Evolutionary conservation across 768 basidiomycete species (phyloP), one percentile per base, ranked within the genome.

Genomic region (Neoboletus subvelutipes): DNA sequence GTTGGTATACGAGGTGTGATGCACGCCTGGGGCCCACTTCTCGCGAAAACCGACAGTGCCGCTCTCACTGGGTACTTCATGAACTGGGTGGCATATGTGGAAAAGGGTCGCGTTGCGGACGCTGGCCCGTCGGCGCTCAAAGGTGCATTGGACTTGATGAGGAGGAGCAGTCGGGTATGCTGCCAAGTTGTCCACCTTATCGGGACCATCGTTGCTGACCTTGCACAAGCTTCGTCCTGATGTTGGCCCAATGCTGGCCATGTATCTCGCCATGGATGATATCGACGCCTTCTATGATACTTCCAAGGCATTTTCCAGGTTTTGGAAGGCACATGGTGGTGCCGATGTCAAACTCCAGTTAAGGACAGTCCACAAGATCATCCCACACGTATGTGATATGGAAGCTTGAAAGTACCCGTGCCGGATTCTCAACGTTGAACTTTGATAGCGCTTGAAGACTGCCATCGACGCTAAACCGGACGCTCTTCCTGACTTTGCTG

Each of bases 1-100:
- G 71, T 72, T 24, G 80, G 80, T 12, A 66, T 78, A 12, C 55
- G 51, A 17, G 31, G 48, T 1, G 71, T 78, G 18, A 58, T 79
- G 11, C 53, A 60, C 6, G 40, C 60, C 3, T 81, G 80, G 80
- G 68, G 64, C 1, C 71, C 76, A 11, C 52, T 80, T 5, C 69
- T 82, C 22, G 58, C 61, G n/a, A 57, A 64, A 6, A 73, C 63
- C 18, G 50, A 54, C 15, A 47, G 59, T 34, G 73, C 78, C 5
- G 57, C 75, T 0, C 63, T 82, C 7, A 58, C 79, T 7, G 77
- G 75, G 17, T 77, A 77, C 53, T 79, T 76, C 54, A 78, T 81
- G 80, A 82, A 81, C 54, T 82, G 80, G 80, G 55, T 46, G n/a
- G 34, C 46, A 6, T 47, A 56, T 42, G 1, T 51, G 0, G 29